phyloP scores from a whole-genome alignment of 2,329 filamentous ascomycete genomes.

The Aspergillus uvarum region DNA sequence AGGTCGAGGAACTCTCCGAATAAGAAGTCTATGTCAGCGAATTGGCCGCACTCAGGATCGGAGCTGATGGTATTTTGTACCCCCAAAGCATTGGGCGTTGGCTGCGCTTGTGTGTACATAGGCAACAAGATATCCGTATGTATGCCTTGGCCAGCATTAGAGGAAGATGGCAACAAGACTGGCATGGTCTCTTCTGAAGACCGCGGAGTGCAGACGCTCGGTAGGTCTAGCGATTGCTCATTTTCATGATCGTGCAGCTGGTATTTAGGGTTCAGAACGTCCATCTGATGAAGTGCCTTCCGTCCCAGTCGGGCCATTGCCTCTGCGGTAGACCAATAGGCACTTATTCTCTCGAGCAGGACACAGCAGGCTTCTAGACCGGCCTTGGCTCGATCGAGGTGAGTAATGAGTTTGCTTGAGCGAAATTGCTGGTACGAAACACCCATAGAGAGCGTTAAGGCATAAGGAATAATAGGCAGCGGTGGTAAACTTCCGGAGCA shows the following conservation, averaged over 20 bases:
- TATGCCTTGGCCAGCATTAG: neutral
- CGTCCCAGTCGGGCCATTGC: slow-evolving; percentile 43
- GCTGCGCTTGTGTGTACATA: neutral
- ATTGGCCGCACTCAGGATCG: slow-evolving; percentile 38
- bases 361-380: slow-evolving; percentile 39
- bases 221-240: neutral
- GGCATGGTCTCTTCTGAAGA: neutral
- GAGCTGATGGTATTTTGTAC: slow-evolving; percentile 48
- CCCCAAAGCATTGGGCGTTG: slow-evolving; percentile 35
- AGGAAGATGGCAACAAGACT: neutral
- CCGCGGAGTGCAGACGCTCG: neutral
- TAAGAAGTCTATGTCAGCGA: slow-evolving; percentile 37
- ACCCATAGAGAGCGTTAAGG: slow-evolving; percentile 55
- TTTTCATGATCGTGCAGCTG: slow-evolving; percentile 18
- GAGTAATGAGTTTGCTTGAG: slow-evolving; percentile 48
- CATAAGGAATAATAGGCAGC: slow-evolving; percentile 57
- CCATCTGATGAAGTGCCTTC: slow-evolving; percentile 37
- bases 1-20: slow-evolving; percentile 39
- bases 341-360: slow-evolving; percentile 35
- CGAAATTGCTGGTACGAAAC: slow-evolving; percentile 59
- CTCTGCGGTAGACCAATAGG: slow-evolving; percentile 43
- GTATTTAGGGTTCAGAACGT: slow-evolving; percentile 14
- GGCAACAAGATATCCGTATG: neutral
- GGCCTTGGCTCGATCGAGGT: slow-evolving; percentile 36
- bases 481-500: slow-evolving; percentile 49